Percentiles rank a stretch among this genome's conserved stretches.
Evolutionary conservation across 257 asterid species (phyloP).

Genomic region (Nicotiana undulata): DNA sequence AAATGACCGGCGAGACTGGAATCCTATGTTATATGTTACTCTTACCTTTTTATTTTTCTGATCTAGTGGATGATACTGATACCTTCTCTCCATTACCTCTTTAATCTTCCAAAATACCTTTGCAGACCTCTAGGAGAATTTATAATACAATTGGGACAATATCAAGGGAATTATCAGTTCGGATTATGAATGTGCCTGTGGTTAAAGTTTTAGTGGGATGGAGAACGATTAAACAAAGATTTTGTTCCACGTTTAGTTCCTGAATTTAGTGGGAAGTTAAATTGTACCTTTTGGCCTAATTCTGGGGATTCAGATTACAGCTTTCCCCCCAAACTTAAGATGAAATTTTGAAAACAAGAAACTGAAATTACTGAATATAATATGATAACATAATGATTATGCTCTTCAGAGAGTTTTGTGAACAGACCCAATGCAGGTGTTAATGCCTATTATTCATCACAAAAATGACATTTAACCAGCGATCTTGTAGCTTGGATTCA

Average conservation of each 20-base stretch:
- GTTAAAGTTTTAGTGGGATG: neutral
- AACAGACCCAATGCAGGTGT: neutral
- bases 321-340: neutral
- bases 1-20: too few relatives aligned
- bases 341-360: neutral
- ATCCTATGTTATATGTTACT: too few relatives aligned
- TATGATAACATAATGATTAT: conserved; percentile 14
- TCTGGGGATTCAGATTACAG: neutral
- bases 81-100: too few relatives aligned
- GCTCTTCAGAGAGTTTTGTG: conserved; percentile 2
- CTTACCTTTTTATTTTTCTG: too few relatives aligned
- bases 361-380: neutral
- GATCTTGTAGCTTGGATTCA: conserved; percentile 94
- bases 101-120: too few relatives aligned
- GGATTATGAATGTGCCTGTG: neutral
- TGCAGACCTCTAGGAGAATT: too few relatives aligned
- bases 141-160: neutral
- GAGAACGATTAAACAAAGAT: neutral
- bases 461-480: conserved; percentile 44
- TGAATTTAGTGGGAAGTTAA: neutral
- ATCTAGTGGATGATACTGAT: too few relatives aligned
- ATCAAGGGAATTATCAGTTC: neutral
- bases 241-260: neutral
- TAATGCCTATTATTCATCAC: neutral
- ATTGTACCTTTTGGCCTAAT: neutral